phyloP scores from a whole-genome alignment of 2,329 filamentous ascomycete species.

The Tolypocladium tropicale region DNA sequence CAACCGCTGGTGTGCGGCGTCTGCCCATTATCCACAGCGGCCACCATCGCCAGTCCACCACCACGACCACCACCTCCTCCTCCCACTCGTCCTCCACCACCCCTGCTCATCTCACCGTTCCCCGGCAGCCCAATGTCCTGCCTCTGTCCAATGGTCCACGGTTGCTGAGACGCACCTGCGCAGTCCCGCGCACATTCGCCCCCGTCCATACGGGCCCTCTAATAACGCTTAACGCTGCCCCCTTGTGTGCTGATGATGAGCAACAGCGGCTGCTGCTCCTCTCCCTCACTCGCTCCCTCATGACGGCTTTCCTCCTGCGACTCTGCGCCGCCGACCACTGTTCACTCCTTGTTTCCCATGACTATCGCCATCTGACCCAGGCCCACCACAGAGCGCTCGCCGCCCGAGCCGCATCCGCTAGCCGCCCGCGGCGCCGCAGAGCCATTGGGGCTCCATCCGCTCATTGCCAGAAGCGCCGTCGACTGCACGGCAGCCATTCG shows the following conservation, averaged over 20 bases:
- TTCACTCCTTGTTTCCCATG: slow-evolving; percentile 33
- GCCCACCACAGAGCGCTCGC: slow-evolving; percentile 28
- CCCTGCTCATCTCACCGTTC: not conserved
- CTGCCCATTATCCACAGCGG: not conserved
- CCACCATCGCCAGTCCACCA: not conserved
- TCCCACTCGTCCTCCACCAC: not conserved
- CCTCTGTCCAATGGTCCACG: not conserved
- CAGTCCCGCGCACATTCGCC: not conserved
- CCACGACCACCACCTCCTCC: not conserved
- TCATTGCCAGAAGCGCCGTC: slow-evolving; percentile 25
- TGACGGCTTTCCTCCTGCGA: slow-evolving; percentile 37
- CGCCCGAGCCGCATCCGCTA: slow-evolving; percentile 24
- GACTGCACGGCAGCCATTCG: slow-evolving; percentile 5
- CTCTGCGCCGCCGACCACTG: slow-evolving; percentile 36
- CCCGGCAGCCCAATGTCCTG: not conserved
- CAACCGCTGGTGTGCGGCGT: no score
- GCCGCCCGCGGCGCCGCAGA: slow-evolving; percentile 27
- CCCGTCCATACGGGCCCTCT: not conserved
- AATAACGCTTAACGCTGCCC: not conserved
- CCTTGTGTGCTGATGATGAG: slow-evolving; percentile 1
- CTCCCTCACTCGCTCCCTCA: slow-evolving; percentile 19
- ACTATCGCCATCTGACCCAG: slow-evolving; percentile 30
- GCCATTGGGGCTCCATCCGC: slow-evolving; percentile 23
- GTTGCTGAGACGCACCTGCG: slow-evolving; percentile 1
- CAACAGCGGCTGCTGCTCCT: slow-evolving; percentile 10